phyloP scores from a whole-genome alignment of 768 basidiomycete genomes.

The Filobasidium floriforme region DNA sequence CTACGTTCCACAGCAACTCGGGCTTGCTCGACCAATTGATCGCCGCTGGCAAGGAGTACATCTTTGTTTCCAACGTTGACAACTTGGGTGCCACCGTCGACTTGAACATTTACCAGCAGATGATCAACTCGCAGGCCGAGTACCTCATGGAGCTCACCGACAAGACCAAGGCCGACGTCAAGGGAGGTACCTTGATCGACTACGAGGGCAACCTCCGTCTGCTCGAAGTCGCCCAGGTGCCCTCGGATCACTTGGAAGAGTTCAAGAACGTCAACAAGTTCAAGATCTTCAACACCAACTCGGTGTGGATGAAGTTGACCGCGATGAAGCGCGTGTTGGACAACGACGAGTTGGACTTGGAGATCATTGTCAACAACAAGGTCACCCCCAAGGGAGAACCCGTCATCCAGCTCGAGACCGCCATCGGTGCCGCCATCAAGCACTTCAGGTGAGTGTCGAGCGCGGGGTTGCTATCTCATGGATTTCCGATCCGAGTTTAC shows the following conservation, averaged over 20 bases:
- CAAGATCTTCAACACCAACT: constrained; percentile 47
- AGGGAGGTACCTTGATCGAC: constrained; percentile 76
- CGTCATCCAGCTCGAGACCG: constrained; percentile 84
- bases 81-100: constrained; percentile 89
- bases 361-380: constrained; percentile 79
- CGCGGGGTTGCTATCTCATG: not conserved
- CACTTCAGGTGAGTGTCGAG: constrained; percentile 54
- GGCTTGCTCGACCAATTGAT: constrained; percentile 85
- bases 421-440: constrained; percentile 88
- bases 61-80: constrained; percentile 96
- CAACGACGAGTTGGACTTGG: constrained; percentile 72
- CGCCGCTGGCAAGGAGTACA: constrained; percentile 87
- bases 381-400: constrained; percentile 74
- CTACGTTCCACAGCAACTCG: constrained; percentile 56
- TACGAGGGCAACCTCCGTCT: constrained; percentile 81
- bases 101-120: constrained; percentile 69
- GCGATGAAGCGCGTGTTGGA: constrained; percentile 89
- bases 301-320: constrained; percentile 50
- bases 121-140: constrained; percentile 72
- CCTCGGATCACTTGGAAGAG: constrained; percentile 85
- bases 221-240: constrained; percentile 90
- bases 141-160: constrained; percentile 94
- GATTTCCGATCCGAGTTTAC: not conserved
- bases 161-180: constrained; percentile 89
- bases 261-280: constrained; percentile 82